phyloP scores from a whole-genome alignment of 2,329 filamentous ascomycete species.

The Penicillium sp. region DNA sequence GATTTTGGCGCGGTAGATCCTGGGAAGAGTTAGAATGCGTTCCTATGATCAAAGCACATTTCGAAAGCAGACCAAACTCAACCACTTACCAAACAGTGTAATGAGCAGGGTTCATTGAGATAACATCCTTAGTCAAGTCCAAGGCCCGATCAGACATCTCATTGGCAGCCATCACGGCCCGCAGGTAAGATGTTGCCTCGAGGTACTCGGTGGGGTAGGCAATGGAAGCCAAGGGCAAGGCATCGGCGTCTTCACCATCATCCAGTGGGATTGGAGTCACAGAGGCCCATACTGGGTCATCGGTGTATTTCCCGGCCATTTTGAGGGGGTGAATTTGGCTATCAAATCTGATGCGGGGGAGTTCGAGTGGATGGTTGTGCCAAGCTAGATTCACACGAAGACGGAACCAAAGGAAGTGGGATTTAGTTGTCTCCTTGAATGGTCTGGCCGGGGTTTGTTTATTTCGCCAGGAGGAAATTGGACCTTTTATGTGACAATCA shows the following conservation, averaged over 20 bases:
- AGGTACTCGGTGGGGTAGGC: constrained; percentile 87
- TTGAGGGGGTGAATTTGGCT: constrained; percentile 9
- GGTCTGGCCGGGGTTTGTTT: neutral
- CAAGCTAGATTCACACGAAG: neutral
- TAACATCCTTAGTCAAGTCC: constrained; percentile 82
- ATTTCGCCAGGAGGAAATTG: neutral
- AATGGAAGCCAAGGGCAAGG: constrained; percentile 80
- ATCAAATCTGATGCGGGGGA: constrained; percentile 11
- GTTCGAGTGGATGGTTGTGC: neutral
- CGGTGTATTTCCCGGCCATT: constrained; percentile 52
- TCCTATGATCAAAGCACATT: neutral
- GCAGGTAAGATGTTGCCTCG: constrained; percentile 89
- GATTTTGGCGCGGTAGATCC: constrained; percentile 82
- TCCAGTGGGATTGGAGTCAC: constrained; percentile 78
- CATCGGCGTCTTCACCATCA: constrained; percentile 62
- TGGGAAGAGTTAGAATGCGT: constrained; percentile 28
- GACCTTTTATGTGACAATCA: neutral
- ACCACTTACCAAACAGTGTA: constrained; percentile 86
- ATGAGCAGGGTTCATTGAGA: constrained; percentile 90
- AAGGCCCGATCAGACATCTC: constrained; percentile 80
- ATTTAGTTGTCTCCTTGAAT: neutral
- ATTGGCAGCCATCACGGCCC: constrained; percentile 86
- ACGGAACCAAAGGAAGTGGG: neutral
- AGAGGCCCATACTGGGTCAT: constrained; percentile 79
- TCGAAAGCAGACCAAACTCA: neutral